These are phyloP conservation scores for Thuidium tamariscinum DNA, from an alignment of 225 moss, liverwort and hornwort genomes.

Conservation along the genomic window DNA sequence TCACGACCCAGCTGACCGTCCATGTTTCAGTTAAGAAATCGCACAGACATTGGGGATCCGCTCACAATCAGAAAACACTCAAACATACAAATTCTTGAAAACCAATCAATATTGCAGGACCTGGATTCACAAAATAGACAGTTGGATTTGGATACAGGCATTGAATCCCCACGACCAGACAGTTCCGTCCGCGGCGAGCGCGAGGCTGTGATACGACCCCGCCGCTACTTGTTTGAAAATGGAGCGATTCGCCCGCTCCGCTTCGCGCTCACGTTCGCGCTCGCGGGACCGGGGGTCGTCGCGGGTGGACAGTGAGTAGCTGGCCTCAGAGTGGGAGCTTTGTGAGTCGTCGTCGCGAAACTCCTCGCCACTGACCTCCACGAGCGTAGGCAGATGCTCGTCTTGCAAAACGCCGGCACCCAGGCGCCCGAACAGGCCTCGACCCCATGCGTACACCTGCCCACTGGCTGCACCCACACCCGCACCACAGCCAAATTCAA, in stretches of 20 bases:
- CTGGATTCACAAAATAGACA: not conserved
- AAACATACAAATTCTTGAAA: not conserved
- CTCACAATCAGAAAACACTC: not conserved
- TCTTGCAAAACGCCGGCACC: slow-evolving; percentile 40
- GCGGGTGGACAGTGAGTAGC: slow-evolving; percentile 23
- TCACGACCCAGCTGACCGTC: slow-evolving; percentile 67
- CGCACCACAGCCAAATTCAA: not conserved
- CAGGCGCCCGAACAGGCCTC: slow-evolving; percentile 40
- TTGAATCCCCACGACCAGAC: slow-evolving; percentile 65
- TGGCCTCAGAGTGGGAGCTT: slow-evolving; percentile 18
- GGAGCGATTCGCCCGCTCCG: slow-evolving; percentile 7
- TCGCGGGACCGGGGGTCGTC: slow-evolving; percentile 18
- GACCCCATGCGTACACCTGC: slow-evolving; percentile 47
- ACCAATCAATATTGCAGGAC: too few species aligned
- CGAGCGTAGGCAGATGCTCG: slow-evolving; percentile 30
- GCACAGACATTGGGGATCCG: not conserved
- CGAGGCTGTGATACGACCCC: slow-evolving; percentile 54
- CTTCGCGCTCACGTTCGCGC: slow-evolving; percentile 16
- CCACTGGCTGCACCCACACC: slow-evolving; percentile 27
- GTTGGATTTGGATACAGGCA: slow-evolving; percentile 46
- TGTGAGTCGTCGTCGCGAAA: slow-evolving; percentile 19
- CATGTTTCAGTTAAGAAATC: slow-evolving; percentile 40
- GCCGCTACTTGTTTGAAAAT: slow-evolving; percentile 38
- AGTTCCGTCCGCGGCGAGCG: slow-evolving; percentile 35
- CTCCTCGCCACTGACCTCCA: slow-evolving; percentile 21